Evolutionary conservation across 352 stramenopile species (phyloP).

Genomic region (Phytophthora chlamydospora): DNA sequence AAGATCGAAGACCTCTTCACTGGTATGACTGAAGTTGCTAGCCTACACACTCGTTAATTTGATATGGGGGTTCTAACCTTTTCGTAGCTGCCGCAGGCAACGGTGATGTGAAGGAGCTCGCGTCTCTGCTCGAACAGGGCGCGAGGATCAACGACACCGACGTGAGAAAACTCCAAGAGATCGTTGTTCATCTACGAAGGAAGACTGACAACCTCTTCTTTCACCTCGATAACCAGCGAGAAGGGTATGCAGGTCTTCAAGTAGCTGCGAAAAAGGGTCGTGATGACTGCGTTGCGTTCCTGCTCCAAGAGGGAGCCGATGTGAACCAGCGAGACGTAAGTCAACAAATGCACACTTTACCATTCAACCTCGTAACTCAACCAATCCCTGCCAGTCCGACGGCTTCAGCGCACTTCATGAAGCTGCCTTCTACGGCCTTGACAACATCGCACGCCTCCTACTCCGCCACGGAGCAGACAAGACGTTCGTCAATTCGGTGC

Average conservation of each 20-base stretch:
- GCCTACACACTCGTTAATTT: neutral
- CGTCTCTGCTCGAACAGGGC: conserved; percentile 47
- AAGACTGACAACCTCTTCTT: neutral
- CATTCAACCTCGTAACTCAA: neutral
- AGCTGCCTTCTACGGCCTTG: conserved; percentile 62
- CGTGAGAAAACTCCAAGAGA: conserved; percentile 10
- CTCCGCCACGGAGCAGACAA: conserved; percentile 64
- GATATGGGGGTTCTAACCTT: neutral
- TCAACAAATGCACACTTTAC: neutral
- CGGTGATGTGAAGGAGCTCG: conserved; percentile 44
- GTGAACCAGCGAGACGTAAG: conserved; percentile 70
- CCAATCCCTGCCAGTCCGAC: conserved; percentile 47
- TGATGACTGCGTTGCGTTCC: conserved; percentile 58
- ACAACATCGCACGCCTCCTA: conserved; percentile 66
- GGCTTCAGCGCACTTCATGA: conserved; percentile 76
- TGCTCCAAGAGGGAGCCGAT: conserved; percentile 55
- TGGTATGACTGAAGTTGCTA: conserved; percentile 25
- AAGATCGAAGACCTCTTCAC: conserved; percentile 76
- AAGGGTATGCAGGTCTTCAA: conserved; percentile 67
- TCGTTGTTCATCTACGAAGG: no score
- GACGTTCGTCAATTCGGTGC: conserved; percentile 55
- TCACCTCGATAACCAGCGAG: conserved; percentile 36
- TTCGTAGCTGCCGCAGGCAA: conserved; percentile 49
- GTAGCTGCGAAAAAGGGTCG: conserved; percentile 61
- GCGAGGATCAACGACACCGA: conserved; percentile 66